phyloP scores from a whole-genome alignment of 2,329 filamentous ascomycete genomes.

The Exophiala oligosperma region DNA sequence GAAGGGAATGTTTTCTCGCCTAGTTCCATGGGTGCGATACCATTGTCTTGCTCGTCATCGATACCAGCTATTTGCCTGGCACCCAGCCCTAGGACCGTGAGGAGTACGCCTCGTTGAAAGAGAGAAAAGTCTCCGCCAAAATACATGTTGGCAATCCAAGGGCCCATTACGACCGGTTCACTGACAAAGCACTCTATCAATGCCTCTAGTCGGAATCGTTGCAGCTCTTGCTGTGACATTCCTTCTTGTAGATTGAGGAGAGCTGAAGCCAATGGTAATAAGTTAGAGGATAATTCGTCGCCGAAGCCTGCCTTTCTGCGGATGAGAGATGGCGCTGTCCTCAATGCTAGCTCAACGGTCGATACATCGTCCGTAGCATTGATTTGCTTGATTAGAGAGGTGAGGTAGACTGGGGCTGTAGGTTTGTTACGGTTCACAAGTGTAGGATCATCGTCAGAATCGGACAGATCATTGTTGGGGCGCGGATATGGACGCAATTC shows the following conservation, averaged over 20 bases:
- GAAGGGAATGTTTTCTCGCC: slow-evolving; percentile 67
- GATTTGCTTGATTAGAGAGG: slow-evolving; percentile 43
- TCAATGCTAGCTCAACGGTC: slow-evolving; percentile 75
- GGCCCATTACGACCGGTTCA: slow-evolving; percentile 73
- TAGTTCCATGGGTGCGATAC: slow-evolving; percentile 36
- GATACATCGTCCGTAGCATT: slow-evolving; percentile 80
- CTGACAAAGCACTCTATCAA: slow-evolving; percentile 80
- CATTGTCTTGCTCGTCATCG: slow-evolving; percentile 49
- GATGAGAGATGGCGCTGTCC: slow-evolving; percentile 76
- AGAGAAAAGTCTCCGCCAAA: slow-evolving; percentile 92
- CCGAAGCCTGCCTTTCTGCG: slow-evolving; percentile 86
- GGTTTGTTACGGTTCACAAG: slow-evolving; percentile 80
- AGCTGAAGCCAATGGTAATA: slow-evolving; percentile 73
- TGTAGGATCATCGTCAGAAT: slow-evolving; percentile 91
- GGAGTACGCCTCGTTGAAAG: slow-evolving; percentile 75
- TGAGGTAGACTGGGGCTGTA: slow-evolving; percentile 69
- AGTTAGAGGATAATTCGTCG: slow-evolving; percentile 81
- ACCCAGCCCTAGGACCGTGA: slow-evolving; percentile 78
- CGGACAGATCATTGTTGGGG: slow-evolving; percentile 82
- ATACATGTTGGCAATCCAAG: slow-evolving; percentile 80
- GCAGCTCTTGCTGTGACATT: slow-evolving; percentile 74
- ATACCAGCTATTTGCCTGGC: slow-evolving; percentile 83
- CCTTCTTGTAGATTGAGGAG: slow-evolving; percentile 82
- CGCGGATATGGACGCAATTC: slow-evolving; percentile 79
- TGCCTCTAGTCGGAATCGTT: slow-evolving; percentile 71